A percentile compares a stretch with the other conserved stretches of the same genome.
These are phyloP conservation scores for Bodo saltans DNA, from an alignment of 78 protist species.

Conservation along the genomic window DNA sequence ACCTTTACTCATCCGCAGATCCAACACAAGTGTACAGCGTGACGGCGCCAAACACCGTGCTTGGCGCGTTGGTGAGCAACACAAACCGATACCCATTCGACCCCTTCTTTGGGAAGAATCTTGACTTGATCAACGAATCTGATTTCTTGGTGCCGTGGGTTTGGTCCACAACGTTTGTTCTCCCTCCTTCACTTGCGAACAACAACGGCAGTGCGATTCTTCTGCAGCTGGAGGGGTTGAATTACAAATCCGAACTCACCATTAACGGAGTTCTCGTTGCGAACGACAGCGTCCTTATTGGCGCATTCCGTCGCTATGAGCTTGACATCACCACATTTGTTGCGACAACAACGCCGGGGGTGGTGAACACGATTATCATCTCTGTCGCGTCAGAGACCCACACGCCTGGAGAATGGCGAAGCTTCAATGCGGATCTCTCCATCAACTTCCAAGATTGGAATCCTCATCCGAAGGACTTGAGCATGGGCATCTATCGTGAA, in stretches of 20 bases:
- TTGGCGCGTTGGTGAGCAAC: background rate
- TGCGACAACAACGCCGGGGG: no score
- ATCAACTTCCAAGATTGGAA: background rate
- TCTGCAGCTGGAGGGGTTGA: background rate
- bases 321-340: background rate
- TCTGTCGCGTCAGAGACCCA: background rate
- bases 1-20: background rate
- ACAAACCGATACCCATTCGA: background rate
- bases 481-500: background rate
- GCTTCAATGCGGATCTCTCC: background rate
- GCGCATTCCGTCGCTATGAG: background rate
- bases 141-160: background rate
- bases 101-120: background rate
- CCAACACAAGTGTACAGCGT: background rate
- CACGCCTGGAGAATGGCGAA: background rate
- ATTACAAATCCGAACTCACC: background rate
- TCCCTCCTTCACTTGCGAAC: no score
- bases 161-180: background rate
- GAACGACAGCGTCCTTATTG: background rate
- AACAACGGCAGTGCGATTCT: background rate
- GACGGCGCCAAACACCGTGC: background rate
- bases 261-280: background rate
- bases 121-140: background rate
- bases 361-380: background rate
- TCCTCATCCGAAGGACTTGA: background rate